phyloP scores from a whole-genome alignment of 2,329 filamentous ascomycete species.

The Ophiocordyceps camponoti-saundersi region DNA sequence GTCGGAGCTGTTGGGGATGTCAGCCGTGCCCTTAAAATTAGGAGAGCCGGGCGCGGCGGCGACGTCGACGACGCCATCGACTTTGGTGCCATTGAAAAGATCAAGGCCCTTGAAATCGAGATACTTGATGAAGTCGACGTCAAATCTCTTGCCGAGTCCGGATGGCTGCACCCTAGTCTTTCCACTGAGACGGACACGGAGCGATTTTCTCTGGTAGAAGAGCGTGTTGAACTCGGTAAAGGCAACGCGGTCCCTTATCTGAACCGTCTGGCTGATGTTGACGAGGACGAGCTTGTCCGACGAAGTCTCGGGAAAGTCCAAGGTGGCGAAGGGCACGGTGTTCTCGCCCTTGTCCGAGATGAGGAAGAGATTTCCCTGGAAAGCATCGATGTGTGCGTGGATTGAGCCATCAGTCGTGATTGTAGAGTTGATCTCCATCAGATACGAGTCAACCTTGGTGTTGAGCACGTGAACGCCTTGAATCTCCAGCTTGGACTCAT shows the following conservation, averaged over 20 bases:
- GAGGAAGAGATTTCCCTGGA: conserved; percentile 37
- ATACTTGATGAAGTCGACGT: conserved; percentile 39
- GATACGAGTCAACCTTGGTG: conserved; percentile 25
- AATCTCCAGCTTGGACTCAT: conserved; percentile 33
- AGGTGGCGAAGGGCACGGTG: conserved; percentile 29
- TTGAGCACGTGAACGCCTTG: conserved; percentile 32
- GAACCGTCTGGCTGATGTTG: conserved; percentile 31
- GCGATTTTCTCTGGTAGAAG: conserved; percentile 31
- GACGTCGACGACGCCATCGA: conserved; percentile 32
- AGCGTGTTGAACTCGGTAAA: conserved; percentile 38
- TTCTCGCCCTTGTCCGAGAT: conserved; percentile 20
- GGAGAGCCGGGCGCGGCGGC: conserved; percentile 22
- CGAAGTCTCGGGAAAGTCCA: conserved; percentile 34
- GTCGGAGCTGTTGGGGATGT: conserved; percentile 46
- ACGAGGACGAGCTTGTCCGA: conserved; percentile 30
- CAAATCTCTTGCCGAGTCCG: conserved; percentile 29
- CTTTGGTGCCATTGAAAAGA: conserved; percentile 35
- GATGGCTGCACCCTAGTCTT: conserved; percentile 32
- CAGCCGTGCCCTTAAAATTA: conserved; percentile 43
- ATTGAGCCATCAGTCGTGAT: conserved; percentile 33
- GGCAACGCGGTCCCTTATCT: conserved; percentile 27
- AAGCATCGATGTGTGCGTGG: conserved; percentile 31
- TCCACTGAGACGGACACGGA: conserved; percentile 34
- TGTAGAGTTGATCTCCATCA: conserved; percentile 37
- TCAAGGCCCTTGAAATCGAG: conserved; percentile 33